Evolutionary conservation across 139 green algal species (phyloP).

Genomic region (Nannochloris sp.): DNA sequence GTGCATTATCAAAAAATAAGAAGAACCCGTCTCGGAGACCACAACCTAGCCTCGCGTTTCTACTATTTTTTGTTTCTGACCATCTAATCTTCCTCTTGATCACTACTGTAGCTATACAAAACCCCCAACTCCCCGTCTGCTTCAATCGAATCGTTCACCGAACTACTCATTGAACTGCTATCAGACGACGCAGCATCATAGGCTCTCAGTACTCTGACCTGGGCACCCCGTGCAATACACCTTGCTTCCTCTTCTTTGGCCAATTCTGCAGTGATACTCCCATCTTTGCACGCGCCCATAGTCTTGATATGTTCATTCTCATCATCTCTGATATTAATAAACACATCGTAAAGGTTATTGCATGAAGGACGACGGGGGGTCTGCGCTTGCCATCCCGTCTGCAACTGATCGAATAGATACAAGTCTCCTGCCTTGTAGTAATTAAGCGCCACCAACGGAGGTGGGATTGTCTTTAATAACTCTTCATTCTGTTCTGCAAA

Average conservation of each 20-base stretch:
- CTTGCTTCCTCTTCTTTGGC: not conserved
- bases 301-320: slow-evolving; percentile 91
- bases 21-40: too few species aligned
- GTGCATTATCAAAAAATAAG: too few species aligned
- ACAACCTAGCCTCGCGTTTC: too few species aligned
- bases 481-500: slow-evolving; percentile 72
- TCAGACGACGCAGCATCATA: not conserved
- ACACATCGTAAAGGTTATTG: slow-evolving; percentile 79
- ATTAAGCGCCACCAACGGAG: slow-evolving; percentile 73
- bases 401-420: slow-evolving; percentile 76
- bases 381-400: slow-evolving; percentile 31
- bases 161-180: too few species aligned
- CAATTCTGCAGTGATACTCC: too few species aligned
- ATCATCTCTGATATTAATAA: slow-evolving; percentile 84
- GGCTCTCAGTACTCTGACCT: not conserved
- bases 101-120: too few species aligned
- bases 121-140: too few species aligned
- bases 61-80: too few species aligned
- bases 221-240: not conserved
- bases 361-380: slow-evolving; percentile 30
- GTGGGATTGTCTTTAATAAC: slow-evolving; percentile 67
- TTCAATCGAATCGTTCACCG: too few species aligned
- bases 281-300: slow-evolving; percentile 79
- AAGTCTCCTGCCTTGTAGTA: slow-evolving; percentile 87
- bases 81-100: too few species aligned